A percentile compares a stretch with the other conserved stretches of the same genome.
Conservation (phyloP, 2,329 filamentous ascomycete species). For the Gyromitra esculenta region DNA sequence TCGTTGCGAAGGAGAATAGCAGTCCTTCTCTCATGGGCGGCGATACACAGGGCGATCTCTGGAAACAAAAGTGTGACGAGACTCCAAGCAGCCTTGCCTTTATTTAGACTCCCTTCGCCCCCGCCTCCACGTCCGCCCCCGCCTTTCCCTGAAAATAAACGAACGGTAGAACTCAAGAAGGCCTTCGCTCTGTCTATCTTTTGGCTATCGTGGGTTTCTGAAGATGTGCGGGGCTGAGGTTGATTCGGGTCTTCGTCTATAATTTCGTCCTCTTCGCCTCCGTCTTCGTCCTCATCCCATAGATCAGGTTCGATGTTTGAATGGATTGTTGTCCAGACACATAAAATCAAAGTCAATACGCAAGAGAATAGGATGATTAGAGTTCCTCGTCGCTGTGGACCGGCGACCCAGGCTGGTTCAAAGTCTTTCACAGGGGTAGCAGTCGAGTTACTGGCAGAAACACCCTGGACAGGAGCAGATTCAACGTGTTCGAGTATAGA, state of each 20-base stretch:
- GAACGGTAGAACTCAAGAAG: neutral
- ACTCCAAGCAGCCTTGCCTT: constrained; percentile 31
- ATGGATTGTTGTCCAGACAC: constrained; percentile 61
- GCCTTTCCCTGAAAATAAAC: neutral
- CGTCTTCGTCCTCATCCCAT: constrained; percentile 16
- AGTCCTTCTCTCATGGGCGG: constrained; percentile 42
- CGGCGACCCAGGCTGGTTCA: constrained; percentile 52
- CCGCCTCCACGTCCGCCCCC: neutral
- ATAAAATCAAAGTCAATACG: constrained; percentile 59
- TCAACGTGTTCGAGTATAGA: neutral
- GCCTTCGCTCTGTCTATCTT: neutral
- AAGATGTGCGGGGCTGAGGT: neutral
- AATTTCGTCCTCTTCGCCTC: neutral
- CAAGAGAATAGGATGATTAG: constrained; percentile 60
- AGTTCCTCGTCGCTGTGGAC: constrained; percentile 59
- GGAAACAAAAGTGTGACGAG: constrained; percentile 39
- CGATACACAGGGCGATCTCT: constrained; percentile 36
- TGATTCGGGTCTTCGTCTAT: neutral
- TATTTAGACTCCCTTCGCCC: neutral
- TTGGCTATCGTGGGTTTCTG: neutral
- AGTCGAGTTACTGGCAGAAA: neutral
- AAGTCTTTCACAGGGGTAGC: neutral
- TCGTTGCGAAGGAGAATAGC: constrained; percentile 24
- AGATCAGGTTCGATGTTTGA: constrained; percentile 59
- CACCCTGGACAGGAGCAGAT: constrained; percentile 1